A percentile compares a stretch with the other conserved stretches of the same genome.
Conservation (phyloP, 176 grass and related monocot species). For the Musa schizocarpa region DNA sequence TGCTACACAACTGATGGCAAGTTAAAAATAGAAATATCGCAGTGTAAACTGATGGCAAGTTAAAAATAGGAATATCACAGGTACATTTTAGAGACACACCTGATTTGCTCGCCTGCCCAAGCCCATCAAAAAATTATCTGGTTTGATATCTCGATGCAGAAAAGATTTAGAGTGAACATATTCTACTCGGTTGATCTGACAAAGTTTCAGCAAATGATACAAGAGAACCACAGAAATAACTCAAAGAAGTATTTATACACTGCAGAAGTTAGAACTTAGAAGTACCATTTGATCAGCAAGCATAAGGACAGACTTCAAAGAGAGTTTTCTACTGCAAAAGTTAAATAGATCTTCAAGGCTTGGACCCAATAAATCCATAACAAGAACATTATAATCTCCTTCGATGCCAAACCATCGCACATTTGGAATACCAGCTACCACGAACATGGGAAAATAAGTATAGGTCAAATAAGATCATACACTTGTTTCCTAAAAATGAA, state of each 20-base stretch:
- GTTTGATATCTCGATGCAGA: slow-evolving; percentile 17
- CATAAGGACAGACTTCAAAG: slow-evolving; percentile 18
- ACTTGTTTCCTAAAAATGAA: neutral
- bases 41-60: neutral
- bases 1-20: neutral
- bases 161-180: slow-evolving; percentile 8
- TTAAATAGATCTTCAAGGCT: slow-evolving; percentile 18
- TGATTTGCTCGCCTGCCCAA: slow-evolving; percentile 14
- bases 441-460: neutral
- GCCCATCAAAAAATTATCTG: slow-evolving; percentile 15
- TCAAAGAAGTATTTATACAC: neutral
- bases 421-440: slow-evolving; percentile 12
- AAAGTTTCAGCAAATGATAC: neutral
- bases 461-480: neutral
- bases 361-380: slow-evolving; percentile 15
- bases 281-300: slow-evolving; percentile 17
- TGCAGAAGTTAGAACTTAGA: neutral
- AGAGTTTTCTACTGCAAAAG: slow-evolving; percentile 8
- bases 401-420: slow-evolving; percentile 12
- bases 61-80: neutral
- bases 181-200: slow-evolving; percentile 13
- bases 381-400: slow-evolving; percentile 15
- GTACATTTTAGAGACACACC: neutral
- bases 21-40: neutral
- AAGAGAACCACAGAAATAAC: neutral